Evolutionary conservation across 148 eudicot species (phyloP), one percentile per base, ranked within the genome.

Genomic region (Salicornia ramosissima): DNA sequence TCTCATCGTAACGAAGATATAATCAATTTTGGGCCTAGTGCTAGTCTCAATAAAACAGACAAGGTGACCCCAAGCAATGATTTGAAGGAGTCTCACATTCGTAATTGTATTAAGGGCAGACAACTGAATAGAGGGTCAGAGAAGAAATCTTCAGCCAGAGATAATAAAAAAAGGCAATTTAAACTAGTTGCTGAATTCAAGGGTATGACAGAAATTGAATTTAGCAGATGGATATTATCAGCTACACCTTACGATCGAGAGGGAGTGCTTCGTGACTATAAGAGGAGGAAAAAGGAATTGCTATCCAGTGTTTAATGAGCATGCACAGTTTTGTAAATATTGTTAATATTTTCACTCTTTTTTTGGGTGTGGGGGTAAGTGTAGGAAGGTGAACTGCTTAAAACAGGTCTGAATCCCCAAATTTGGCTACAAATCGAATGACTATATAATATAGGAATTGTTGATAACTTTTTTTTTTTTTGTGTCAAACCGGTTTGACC

Each of bases 1-100:
- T 85, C 96, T 65, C 98, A 94, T 77, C 92, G 96, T 8, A 85
- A 90, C 62, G 96, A 87, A 78, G 88, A 94, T 62, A 67, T 94
- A 43, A 86, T 94, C 46, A 90, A 89, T 80, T 62, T 70, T 51
- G 79, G 90, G 68, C 74, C 78, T 26, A 80, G 78, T 24, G 55
- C 8, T 34, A 70, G 72, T 64, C 73, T 21, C n/a, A 31, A 67
- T 53, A 49, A 64, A 71, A 72, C 72, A 43, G 54, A 52, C 40
- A 54, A 40, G 18, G 53, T 42, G 30, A 16, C 53, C 15, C 43
- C 47, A 36, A 42, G 40, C 19, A 62, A 78, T 46, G 68, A 47
- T 65, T 9, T 25, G 30, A 72, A 28, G 55, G 77, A 80, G 65
- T 52, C 81, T 50, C 65, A 15, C 56, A 30, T 60, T 2, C 43